phyloP scores from a whole-genome alignment of 2,329 filamentous ascomycete species.

The Aspergillus tanneri region DNA sequence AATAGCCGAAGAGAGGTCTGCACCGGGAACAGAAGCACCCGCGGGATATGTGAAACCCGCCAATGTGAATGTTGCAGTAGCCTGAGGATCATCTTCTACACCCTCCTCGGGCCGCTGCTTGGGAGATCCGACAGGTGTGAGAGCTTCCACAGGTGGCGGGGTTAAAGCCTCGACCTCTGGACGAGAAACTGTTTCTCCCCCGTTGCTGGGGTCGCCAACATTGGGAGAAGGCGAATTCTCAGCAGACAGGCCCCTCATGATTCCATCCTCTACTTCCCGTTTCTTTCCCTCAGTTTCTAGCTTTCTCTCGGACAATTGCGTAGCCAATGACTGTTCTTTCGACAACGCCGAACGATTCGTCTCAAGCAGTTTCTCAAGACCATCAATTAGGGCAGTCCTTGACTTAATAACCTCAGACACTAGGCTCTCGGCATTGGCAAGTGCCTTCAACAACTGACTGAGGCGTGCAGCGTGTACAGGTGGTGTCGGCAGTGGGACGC shows the following conservation, averaged over 20 bases:
- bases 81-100: slow-evolving; percentile 16
- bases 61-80: slow-evolving; percentile 19
- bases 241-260: slow-evolving; percentile 76
- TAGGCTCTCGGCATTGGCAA: slow-evolving; percentile 84
- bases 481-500: slow-evolving; percentile 68
- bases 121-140: slow-evolving; percentile 54
- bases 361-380: slow-evolving; percentile 77
- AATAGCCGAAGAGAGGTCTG: slow-evolving; percentile 20
- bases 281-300: slow-evolving; percentile 76
- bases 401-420: slow-evolving; percentile 88
- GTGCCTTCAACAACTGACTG: slow-evolving; percentile 81
- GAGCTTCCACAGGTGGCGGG: slow-evolving; percentile 65
- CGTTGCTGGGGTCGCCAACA: slow-evolving; percentile 32
- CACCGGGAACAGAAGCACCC: slow-evolving; percentile 18
- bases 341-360: slow-evolving; percentile 68
- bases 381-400: slow-evolving; percentile 71
- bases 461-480: slow-evolving; percentile 90
- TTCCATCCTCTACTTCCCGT: slow-evolving; percentile 83
- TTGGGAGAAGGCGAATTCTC: slow-evolving; percentile 54
- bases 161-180: slow-evolving; percentile 85
- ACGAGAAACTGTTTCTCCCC: slow-evolving; percentile 47
- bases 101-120: slow-evolving; percentile 34
- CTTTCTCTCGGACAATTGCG: slow-evolving; percentile 65
- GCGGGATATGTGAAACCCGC: slow-evolving; percentile 21
- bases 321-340: slow-evolving; percentile 66